phyloP scores from a whole-genome alignment of 768 basidiomycete species.

The Stropharia rugosoannulata region DNA sequence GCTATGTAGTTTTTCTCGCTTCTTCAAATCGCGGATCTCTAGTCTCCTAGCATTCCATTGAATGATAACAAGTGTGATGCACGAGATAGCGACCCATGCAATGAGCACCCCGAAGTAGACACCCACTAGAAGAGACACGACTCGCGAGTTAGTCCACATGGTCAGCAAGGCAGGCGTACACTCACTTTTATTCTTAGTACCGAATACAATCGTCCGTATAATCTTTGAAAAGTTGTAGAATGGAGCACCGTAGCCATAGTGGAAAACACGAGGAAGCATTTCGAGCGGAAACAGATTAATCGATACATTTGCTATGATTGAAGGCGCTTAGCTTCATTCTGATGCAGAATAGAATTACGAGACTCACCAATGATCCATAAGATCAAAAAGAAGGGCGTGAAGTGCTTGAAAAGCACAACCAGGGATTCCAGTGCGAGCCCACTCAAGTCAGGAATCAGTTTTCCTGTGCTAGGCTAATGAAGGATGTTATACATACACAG shows the following conservation, averaged over 20 bases:
- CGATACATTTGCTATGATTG: conserved; percentile 48
- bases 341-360: background rate
- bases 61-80: background rate
- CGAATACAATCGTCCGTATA: conserved; percentile 54
- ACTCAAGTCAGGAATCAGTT: conserved; percentile 22
- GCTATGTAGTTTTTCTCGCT: no score
- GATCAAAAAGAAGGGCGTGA: conserved; percentile 56
- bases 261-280: conserved; percentile 48
- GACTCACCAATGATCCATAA: conserved; percentile 43
- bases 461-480: background rate
- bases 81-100: conserved; percentile 37
- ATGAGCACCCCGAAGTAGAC: conserved; percentile 58
- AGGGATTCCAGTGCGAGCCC: conserved; percentile 59
- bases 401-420: conserved; percentile 51
- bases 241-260: conserved; percentile 61
- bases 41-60: conserved; percentile 1
- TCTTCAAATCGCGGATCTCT: background rate
- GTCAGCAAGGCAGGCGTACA: background rate
- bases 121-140: conserved; percentile 41
- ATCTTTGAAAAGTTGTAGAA: conserved; percentile 63
- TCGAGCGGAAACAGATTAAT: conserved; percentile 52
- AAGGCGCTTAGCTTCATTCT: background rate
- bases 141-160: background rate
- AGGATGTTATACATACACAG: conserved; percentile 38
- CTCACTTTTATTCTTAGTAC: conserved; percentile 53